Conservation (phyloP, 1,284 basidiomycete species). For the Melampsora americana region DNA sequence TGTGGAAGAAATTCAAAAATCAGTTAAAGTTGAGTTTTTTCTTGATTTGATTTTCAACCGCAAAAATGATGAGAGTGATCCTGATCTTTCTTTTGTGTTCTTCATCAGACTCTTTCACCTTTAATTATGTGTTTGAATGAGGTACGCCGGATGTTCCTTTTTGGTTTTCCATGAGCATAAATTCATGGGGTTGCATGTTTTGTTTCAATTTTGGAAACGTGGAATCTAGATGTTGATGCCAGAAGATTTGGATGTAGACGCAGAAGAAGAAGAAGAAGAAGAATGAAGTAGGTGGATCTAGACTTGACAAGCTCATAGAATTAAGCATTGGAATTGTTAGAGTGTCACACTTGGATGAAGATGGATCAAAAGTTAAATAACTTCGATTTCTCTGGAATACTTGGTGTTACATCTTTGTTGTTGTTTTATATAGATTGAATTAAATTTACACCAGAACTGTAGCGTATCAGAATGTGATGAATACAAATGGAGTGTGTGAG, state of each 20-base stretch:
- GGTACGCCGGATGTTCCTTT: constrained; percentile 10
- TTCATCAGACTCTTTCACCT: constrained; percentile 12
- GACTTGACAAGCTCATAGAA: not conserved
- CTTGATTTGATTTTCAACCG: not conserved
- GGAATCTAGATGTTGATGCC: not conserved
- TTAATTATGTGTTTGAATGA: constrained; percentile 27
- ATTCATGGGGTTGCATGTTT: not conserved
- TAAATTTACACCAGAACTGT: too few species aligned
- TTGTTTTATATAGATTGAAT: too few species aligned
- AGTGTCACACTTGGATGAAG: too few species aligned
- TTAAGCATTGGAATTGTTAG: too few species aligned
- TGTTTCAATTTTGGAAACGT: not conserved
- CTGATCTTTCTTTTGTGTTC: not conserved
- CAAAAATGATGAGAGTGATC: not conserved
- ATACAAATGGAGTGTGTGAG: too few species aligned
- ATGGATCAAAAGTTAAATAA: too few species aligned
- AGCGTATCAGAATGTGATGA: too few species aligned
- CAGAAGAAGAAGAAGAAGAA: too few species aligned
- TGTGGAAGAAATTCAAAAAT: constrained; percentile 23
- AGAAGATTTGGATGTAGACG: not conserved
- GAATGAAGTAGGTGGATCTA: too few species aligned
- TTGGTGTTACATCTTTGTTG: too few species aligned
- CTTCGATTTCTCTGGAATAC: too few species aligned
- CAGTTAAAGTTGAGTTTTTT: constrained; percentile 11
- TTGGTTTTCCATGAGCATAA: not conserved